Conservation (phyloP, 1,139 yeast genomes). For the Hyphopichia burtonii region DNA sequence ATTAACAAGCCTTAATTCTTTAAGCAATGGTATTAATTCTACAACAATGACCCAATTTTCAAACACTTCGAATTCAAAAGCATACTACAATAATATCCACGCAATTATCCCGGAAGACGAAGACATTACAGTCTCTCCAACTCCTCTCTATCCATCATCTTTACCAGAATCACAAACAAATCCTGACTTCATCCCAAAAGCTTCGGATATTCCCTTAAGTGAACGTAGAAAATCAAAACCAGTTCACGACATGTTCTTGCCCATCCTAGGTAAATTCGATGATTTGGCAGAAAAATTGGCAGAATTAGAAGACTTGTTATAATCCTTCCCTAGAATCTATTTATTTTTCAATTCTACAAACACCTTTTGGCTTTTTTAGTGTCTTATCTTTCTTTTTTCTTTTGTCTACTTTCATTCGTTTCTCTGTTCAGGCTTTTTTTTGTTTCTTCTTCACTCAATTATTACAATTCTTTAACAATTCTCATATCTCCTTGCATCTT, state of each 20-base stretch:
- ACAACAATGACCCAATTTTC: not conserved
- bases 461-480: too few species aligned
- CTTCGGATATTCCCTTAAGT: not conserved
- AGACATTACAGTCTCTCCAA: not conserved
- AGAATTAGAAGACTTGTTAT: conserved; percentile 30
- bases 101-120: conserved; percentile 4
- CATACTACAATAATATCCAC: conserved; percentile 6
- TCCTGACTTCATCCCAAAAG: not conserved
- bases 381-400: too few species aligned
- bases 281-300: conserved; percentile 47
- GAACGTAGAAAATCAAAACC: conserved; percentile 31
- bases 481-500: too few species aligned
- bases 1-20: conserved; percentile 39
- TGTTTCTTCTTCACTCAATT: too few species aligned
- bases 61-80: conserved; percentile 2
- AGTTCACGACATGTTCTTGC: conserved; percentile 47
- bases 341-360: not conserved
- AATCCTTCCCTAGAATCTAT: not conserved
- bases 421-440: too few species aligned
- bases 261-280: conserved; percentile 46
- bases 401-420: too few species aligned
- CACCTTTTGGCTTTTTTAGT: not conserved
- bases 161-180: not conserved
- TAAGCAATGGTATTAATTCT: conserved; percentile 16
- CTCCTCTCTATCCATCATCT: not conserved